phyloP scores from a whole-genome alignment of 2,329 filamentous ascomycete genomes.

The Dactylonectria macrodidyma region DNA sequence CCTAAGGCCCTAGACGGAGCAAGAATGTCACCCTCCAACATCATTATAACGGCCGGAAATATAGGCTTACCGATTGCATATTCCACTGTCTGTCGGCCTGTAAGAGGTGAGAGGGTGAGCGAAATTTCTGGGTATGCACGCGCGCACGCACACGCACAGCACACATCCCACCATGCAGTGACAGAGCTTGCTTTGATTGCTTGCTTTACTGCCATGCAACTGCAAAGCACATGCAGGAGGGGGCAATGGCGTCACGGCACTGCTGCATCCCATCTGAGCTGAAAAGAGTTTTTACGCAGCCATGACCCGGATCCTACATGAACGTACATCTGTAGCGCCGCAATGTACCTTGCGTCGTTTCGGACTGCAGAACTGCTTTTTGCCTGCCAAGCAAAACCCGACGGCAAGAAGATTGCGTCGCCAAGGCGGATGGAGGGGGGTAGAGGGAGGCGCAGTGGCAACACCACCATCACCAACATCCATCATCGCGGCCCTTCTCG shows the following conservation, averaged over 20 bases:
- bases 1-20: not conserved
- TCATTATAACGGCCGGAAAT: constrained; percentile 16
- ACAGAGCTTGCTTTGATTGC: not conserved
- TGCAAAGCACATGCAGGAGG: constrained; percentile 33
- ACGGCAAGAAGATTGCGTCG: constrained; percentile 42
- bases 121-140: constrained; percentile 7
- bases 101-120: constrained; percentile 13
- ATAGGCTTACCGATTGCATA: constrained; percentile 7
- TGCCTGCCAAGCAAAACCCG: constrained; percentile 14
- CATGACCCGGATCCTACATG: constrained; percentile 31
- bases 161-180: not conserved
- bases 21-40: not conserved
- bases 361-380: not conserved
- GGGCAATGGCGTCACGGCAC: constrained; percentile 37
- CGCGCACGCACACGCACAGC: constrained; percentile 11
- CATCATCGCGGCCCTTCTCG: constrained; percentile 18
- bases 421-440: not conserved
- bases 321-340: constrained; percentile 25
- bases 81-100: not conserved
- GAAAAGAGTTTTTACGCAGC: constrained; percentile 16
- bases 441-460: constrained; percentile 41
- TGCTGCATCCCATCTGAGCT: constrained; percentile 41
- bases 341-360: constrained; percentile 12
- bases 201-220: constrained; percentile 12
- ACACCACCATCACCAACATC: constrained; percentile 30